These are phyloP conservation scores for Paratinospora sagittata DNA, from an alignment of 164 flowering plant genomes.

Conservation along the genomic window DNA sequence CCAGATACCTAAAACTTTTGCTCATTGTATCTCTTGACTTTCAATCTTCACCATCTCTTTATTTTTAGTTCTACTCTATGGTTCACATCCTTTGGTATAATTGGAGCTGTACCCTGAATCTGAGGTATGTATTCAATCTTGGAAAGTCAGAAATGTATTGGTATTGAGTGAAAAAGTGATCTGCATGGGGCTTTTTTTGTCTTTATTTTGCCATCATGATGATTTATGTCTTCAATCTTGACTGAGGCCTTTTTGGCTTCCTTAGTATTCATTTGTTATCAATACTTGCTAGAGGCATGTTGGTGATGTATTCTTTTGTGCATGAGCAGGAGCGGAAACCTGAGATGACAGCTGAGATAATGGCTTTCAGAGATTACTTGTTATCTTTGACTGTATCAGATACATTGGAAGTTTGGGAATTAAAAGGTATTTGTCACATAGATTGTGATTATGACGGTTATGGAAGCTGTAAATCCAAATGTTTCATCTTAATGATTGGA, in stretches of 20 bases:
- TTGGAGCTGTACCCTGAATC: neutral
- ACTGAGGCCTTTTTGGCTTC: too few relatives aligned
- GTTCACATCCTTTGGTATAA: neutral
- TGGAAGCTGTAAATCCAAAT: neutral
- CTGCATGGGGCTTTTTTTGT: neutral
- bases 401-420: slow-evolving; percentile 93
- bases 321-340: slow-evolving; percentile 77
- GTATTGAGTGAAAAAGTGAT: neutral
- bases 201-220: neutral
- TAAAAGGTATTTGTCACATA: slow-evolving; percentile 51
- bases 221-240: neutral
- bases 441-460: neutral
- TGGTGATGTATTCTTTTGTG: neutral
- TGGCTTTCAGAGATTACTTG: slow-evolving; percentile 87
- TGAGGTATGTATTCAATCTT: neutral
- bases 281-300: neutral
- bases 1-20: too few relatives aligned
- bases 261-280: too few relatives aligned
- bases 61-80: too few relatives aligned
- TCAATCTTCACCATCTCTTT: too few relatives aligned
- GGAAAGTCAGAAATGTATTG: neutral
- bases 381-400: slow-evolving; percentile 86
- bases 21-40: too few relatives aligned
- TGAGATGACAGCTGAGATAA: slow-evolving; percentile 70
- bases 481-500: neutral